Conservation (phyloP, 2,329 filamentous ascomycete species). For the Calonectria crousiana region DNA sequence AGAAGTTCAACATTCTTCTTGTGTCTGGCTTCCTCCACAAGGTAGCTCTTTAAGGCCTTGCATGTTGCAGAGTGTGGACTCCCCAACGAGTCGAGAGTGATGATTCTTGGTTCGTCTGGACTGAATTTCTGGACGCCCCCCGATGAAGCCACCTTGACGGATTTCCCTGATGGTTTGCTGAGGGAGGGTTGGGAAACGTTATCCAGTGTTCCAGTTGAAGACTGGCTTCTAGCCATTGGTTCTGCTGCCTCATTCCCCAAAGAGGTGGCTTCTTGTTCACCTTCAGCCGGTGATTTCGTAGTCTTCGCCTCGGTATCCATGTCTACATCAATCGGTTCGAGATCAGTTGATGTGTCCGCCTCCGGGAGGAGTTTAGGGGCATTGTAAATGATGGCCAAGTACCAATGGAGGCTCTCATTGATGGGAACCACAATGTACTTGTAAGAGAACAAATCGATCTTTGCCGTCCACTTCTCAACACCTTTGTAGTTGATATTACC, state of each 20-base stretch:
- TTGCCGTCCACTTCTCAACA: slow-evolving; percentile 89
- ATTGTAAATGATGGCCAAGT: slow-evolving; percentile 95
- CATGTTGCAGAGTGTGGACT: slow-evolving; percentile 72
- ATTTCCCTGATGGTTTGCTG: slow-evolving; percentile 18
- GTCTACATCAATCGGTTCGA: slow-evolving; percentile 32
- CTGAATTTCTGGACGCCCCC: slow-evolving; percentile 48
- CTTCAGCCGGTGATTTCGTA: slow-evolving; percentile 32
- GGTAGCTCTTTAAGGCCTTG: slow-evolving; percentile 79
- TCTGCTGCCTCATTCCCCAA: slow-evolving; percentile 37
- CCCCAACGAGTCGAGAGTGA: slow-evolving; percentile 91
- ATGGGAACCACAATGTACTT: slow-evolving; percentile 94
- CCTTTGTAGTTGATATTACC: slow-evolving; percentile 83
- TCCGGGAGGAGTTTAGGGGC: slow-evolving; percentile 70
- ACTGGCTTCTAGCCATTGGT: slow-evolving; percentile 16
- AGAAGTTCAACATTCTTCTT: slow-evolving; percentile 63
- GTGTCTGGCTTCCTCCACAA: slow-evolving; percentile 77
- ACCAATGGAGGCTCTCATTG: slow-evolving; percentile 92
- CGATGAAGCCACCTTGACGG: slow-evolving; percentile 30
- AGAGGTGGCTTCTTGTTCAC: slow-evolving; percentile 38
- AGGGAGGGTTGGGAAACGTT: background rate
- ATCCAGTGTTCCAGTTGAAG: slow-evolving; percentile 11
- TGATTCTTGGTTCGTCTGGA: slow-evolving; percentile 74
- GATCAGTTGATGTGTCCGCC: slow-evolving; percentile 13
- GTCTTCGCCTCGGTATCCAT: slow-evolving; percentile 19
- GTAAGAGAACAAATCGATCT: slow-evolving; percentile 84